Conservation (phyloP, 768 basidiomycete genomes). For the Hygrophorus pudorinus region DNA sequence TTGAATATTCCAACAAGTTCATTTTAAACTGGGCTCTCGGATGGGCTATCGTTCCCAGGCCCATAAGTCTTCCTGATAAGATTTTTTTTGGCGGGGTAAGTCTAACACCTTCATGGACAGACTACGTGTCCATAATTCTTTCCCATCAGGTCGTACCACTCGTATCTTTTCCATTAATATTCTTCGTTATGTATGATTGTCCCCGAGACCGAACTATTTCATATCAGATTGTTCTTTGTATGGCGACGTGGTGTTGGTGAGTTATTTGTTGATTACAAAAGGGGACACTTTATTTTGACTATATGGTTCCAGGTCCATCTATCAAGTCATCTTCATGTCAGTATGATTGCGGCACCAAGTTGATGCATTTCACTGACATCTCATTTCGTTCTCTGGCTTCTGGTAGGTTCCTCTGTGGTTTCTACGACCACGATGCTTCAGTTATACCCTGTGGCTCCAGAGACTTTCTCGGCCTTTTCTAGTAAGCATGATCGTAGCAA, state of each 20-base stretch:
- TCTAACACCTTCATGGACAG: conserved; percentile 10
- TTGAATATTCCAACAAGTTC: no score
- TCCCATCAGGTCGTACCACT: conserved; percentile 39
- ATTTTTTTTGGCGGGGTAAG: conserved; percentile 50
- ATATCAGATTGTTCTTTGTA: conserved; percentile 53
- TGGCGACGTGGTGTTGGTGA: conserved; percentile 59
- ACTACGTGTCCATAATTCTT: neutral
- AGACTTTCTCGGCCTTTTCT: conserved; percentile 39
- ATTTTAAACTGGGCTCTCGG: conserved; percentile 57
- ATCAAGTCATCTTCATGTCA: conserved; percentile 48
- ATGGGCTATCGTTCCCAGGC: conserved; percentile 36
- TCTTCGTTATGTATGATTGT: conserved; percentile 64
- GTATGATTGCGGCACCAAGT: conserved; percentile 14
- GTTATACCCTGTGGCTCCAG: conserved; percentile 27
- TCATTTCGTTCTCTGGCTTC: conserved; percentile 7
- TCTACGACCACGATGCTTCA: conserved; percentile 19
- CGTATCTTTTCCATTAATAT: conserved; percentile 14
- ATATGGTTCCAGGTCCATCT: conserved; percentile 36
- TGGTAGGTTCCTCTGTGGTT: conserved; percentile 31
- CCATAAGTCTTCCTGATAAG: conserved; percentile 40
- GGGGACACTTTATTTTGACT: neutral
- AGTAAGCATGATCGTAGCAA: conserved; percentile 40
- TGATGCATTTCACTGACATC: neutral
- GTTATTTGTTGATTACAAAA: conserved; percentile 8
- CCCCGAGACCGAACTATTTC: conserved; percentile 47